phyloP scores from a whole-genome alignment of 768 basidiomycete genomes.

The Lactarius deliciosus region DNA sequence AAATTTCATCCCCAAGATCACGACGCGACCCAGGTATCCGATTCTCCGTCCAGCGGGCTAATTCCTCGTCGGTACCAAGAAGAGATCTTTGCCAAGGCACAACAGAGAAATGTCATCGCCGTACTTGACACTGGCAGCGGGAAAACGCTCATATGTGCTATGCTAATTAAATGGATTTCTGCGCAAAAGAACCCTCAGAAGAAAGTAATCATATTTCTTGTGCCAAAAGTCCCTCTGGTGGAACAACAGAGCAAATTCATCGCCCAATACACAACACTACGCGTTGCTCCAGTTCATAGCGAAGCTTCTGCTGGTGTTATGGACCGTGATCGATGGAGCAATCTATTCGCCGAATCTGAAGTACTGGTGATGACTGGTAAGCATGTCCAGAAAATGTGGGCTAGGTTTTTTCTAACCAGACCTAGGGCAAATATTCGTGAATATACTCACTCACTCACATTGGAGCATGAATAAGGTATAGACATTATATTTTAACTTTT shows the following conservation, averaged over 20 bases:
- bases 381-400: conserved; percentile 8
- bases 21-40: conserved; percentile 13
- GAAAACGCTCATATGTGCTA: conserved; percentile 59
- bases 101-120: conserved; percentile 53
- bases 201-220: conserved; percentile 76
- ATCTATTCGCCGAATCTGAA: conserved; percentile 60
- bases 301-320: conserved; percentile 69
- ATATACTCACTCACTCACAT: conserved; percentile 76
- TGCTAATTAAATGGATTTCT: conserved; percentile 75
- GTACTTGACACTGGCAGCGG: conserved; percentile 60
- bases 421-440: conserved; percentile 78
- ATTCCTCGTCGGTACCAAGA: conserved; percentile 53
- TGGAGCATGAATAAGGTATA: conserved; percentile 67
- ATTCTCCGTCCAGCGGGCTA: conserved; percentile 17
- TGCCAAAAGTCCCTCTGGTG: conserved; percentile 83
- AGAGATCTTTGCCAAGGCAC: conserved; percentile 54
- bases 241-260: conserved; percentile 78
- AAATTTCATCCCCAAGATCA: background rate
- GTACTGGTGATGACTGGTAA: conserved; percentile 86
- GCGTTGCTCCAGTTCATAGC: conserved; percentile 69
- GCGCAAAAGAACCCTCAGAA: conserved; percentile 47
- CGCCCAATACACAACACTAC: conserved; percentile 58
- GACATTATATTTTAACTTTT: background rate
- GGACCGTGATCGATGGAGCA: conserved; percentile 63
- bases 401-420: conserved; percentile 8